Conservation (phyloP, 257 asterid species). For the Salvia hispanica region DNA sequence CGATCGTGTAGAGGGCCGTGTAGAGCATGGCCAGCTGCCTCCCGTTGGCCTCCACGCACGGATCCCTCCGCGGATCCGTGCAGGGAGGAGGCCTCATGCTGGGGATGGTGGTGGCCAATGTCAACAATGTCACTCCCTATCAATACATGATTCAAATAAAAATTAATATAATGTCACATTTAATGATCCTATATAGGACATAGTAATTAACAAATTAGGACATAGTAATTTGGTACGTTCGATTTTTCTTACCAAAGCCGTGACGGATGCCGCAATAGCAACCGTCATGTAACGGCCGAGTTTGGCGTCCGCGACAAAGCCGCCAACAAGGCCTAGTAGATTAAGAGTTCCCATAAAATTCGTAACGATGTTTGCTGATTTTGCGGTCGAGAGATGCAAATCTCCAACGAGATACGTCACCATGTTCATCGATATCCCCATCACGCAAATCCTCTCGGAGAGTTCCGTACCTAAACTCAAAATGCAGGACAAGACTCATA, state of each 20-base stretch:
- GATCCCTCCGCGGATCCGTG: conserved; percentile 38
- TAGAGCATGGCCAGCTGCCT: conserved; percentile 64
- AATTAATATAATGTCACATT: background rate
- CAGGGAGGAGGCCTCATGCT: conserved; percentile 84
- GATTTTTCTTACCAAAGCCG: conserved; percentile 57
- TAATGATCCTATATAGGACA: background rate
- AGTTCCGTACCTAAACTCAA: conserved; percentile 65
- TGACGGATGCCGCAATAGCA: conserved; percentile 62
- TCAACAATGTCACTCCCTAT: conserved; percentile 72
- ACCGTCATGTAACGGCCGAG: conserved; percentile 85
- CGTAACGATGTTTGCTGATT: conserved; percentile 76
- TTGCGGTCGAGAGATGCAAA: conserved; percentile 71
- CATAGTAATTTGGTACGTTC: background rate
- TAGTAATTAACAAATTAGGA: background rate
- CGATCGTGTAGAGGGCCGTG: conserved; percentile 77
- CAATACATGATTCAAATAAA: background rate
- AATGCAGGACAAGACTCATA: background rate
- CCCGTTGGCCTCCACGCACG: conserved; percentile 61
- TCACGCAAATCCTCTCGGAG: conserved; percentile 83
- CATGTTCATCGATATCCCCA: conserved; percentile 86
- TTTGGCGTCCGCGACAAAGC: conserved; percentile 83
- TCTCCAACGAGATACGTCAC: conserved; percentile 79
- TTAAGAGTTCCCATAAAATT: conserved; percentile 91
- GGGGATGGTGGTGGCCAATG: conserved; percentile 64
- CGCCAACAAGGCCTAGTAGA: conserved; percentile 82